A percentile compares a stretch with the other conserved stretches of the same genome.
Conservation (phyloP, 108 stramenopile species). For the Cyclotella choctawhatcheeana region DNA sequence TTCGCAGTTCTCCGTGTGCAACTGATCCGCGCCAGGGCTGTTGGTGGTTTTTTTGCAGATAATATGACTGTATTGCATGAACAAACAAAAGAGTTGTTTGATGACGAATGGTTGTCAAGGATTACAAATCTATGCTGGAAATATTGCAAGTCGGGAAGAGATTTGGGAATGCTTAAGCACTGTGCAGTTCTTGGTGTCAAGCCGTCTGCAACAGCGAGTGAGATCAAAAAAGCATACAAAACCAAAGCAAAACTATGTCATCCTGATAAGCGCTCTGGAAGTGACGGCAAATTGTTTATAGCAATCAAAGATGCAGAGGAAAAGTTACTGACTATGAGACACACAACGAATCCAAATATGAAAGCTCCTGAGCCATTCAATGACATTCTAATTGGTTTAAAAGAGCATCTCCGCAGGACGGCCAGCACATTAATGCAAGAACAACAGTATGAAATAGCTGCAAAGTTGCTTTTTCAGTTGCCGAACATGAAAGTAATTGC, state of each 20-base stretch:
- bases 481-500: slow-evolving; percentile 43
- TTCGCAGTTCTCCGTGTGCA: slow-evolving; percentile 28
- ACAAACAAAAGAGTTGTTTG: slow-evolving; percentile 18
- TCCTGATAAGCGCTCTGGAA: slow-evolving; percentile 42
- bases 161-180: slow-evolving; percentile 49
- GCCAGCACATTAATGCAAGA: slow-evolving; percentile 39
- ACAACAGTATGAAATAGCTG: slow-evolving; percentile 54
- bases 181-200: slow-evolving; percentile 51
- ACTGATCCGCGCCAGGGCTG: slow-evolving; percentile 22
- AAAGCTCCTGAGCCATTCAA: slow-evolving; percentile 32
- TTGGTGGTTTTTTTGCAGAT: slow-evolving; percentile 58
- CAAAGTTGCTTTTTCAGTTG: slow-evolving; percentile 41
- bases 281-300: slow-evolving; percentile 29
- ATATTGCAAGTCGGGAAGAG: slow-evolving; percentile 49
- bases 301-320: slow-evolving; percentile 52
- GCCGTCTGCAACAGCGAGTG: slow-evolving; percentile 52
- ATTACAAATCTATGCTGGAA: slow-evolving; percentile 43
- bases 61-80: slow-evolving; percentile 44
- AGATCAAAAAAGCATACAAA: slow-evolving; percentile 52
- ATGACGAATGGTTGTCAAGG: slow-evolving; percentile 35
- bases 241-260: slow-evolving; percentile 35
- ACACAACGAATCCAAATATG: not conserved
- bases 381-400: not conserved
- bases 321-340: slow-evolving; percentile 22
- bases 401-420: slow-evolving; percentile 25